Percentiles rank a stretch among this genome's conserved stretches.
Conservation (phyloP, 108 stramenopile genomes). For the Cyclostephanos tholiformis region DNA sequence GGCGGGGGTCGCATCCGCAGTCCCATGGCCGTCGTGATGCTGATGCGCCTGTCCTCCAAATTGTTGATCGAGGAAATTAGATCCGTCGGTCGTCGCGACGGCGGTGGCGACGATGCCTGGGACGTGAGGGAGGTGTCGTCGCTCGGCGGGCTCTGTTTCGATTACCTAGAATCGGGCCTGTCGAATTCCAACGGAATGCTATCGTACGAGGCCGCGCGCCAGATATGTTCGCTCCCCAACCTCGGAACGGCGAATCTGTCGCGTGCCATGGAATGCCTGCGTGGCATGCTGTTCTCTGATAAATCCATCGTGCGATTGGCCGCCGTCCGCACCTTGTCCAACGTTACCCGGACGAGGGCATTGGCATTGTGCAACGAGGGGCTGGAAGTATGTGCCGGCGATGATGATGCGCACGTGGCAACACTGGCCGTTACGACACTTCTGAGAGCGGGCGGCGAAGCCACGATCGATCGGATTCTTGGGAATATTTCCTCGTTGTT, state of each 20-base stretch:
- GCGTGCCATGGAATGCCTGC: constrained; percentile 96
- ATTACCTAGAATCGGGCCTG: constrained; percentile 90
- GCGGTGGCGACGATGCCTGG: constrained; percentile 42
- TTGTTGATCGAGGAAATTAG: constrained; percentile 76
- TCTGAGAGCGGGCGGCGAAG: constrained; percentile 98
- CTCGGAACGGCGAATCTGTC: constrained; percentile 92
- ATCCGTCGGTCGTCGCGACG: constrained; percentile 58
- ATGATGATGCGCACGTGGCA: constrained; percentile 95
- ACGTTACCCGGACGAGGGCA: constrained; percentile 92
- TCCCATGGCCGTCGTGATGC: constrained; percentile 90
- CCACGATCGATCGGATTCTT: constrained; percentile 93
- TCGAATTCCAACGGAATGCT: constrained; percentile 96
- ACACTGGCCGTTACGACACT: constrained; percentile 99
- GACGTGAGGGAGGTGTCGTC: constrained; percentile 58
- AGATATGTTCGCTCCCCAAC: constrained; percentile 92
- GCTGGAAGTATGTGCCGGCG: constrained; percentile 92
- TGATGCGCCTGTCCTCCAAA: constrained; percentile 95
- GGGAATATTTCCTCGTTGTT: constrained; percentile 98
- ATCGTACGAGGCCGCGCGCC: constrained; percentile 97
- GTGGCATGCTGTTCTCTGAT: constrained; percentile 91
- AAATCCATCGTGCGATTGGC: constrained; percentile 95
- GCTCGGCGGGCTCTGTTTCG: constrained; percentile 81
- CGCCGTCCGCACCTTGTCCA: constrained; percentile 92
- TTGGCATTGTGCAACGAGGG: constrained; percentile 98
- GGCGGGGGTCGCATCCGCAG: constrained; percentile 85